These are phyloP conservation scores for Plasmodium gallinaceum DNA, from an alignment of 169 alveolate species.

Conservation along the genomic window DNA sequence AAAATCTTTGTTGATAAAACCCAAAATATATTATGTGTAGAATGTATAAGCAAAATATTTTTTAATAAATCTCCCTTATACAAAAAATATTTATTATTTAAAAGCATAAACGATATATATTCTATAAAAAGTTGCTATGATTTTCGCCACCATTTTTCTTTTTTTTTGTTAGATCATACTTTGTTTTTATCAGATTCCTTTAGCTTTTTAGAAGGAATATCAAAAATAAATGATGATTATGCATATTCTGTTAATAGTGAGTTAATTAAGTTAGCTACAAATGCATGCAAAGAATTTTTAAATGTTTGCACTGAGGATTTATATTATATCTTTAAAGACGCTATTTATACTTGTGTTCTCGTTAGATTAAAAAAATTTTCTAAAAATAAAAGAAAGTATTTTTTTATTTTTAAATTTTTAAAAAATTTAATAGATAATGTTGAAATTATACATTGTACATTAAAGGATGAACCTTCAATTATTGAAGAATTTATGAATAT, in stretches of 20 bases:
- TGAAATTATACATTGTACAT: constrained; percentile 39
- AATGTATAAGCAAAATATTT: constrained; percentile 50
- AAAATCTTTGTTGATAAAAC: constrained; percentile 44
- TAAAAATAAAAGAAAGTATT: constrained; percentile 39
- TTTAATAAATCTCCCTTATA: constrained; percentile 66
- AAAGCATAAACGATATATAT: constrained; percentile 55
- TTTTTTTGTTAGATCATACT: constrained; percentile 60
- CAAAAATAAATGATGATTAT: constrained; percentile 33
- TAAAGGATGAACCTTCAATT: constrained; percentile 57
- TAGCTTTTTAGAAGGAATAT: constrained; percentile 51
- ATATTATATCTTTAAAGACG: constrained; percentile 65
- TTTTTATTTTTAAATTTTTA: constrained; percentile 49
- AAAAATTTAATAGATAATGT: constrained; percentile 53
- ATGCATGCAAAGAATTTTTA: constrained; percentile 77
- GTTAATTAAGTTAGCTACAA: constrained; percentile 60
- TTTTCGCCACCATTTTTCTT: constrained; percentile 71
- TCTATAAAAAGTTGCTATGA: constrained; percentile 46
- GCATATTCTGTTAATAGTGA: constrained; percentile 46
- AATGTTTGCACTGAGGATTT: constrained; percentile 50
- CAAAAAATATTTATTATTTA: constrained; percentile 70
- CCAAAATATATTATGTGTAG: constrained; percentile 53
- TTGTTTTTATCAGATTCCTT: constrained; percentile 66
- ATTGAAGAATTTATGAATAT: constrained; percentile 62
- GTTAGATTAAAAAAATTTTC: constrained; percentile 69
- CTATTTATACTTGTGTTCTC: constrained; percentile 72